Evolutionary conservation across 768 basidiomycete species (phyloP).

Genomic region (Multifurca ochricompacta): DNA sequence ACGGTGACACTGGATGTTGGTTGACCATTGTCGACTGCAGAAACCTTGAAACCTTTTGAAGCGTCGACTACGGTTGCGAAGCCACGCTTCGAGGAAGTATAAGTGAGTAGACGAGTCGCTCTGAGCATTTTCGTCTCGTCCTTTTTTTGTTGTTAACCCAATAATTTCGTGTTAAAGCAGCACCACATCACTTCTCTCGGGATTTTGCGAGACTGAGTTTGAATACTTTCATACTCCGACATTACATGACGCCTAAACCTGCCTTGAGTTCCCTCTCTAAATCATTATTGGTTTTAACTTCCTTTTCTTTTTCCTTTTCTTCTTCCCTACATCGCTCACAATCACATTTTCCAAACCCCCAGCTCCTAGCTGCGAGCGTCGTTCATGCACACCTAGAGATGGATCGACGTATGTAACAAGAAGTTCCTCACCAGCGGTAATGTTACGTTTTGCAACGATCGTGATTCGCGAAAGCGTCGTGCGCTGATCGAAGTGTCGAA

Average conservation of each 20-base stretch:
- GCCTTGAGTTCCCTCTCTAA: slow-evolving; percentile 57
- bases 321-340: slow-evolving; percentile 67
- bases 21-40: slow-evolving; percentile 73
- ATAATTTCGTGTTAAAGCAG: background rate
- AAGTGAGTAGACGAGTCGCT: slow-evolving; percentile 17
- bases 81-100: slow-evolving; percentile 36
- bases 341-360: slow-evolving; percentile 67
- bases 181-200: background rate
- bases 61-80: slow-evolving; percentile 81
- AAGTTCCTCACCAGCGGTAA: slow-evolving; percentile 68
- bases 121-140: slow-evolving; percentile 11
- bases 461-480: slow-evolving; percentile 68
- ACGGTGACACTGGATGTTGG: slow-evolving; percentile 83
- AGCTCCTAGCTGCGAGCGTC: slow-evolving; percentile 52
- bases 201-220: too few species aligned
- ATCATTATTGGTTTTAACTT: slow-evolving; percentile 33
- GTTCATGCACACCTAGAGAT: slow-evolving; percentile 33
- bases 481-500: slow-evolving; percentile 66
- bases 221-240: too few species aligned
- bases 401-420: slow-evolving; percentile 76
- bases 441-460: slow-evolving; percentile 54
- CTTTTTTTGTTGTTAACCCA: background rate
- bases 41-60: slow-evolving; percentile 71
- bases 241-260: slow-evolving; percentile 45
- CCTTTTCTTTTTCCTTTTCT: slow-evolving; percentile 22